Evolutionary conservation across 805 yeast species (phyloP).

Genomic region (Candida chauliodis): DNA sequence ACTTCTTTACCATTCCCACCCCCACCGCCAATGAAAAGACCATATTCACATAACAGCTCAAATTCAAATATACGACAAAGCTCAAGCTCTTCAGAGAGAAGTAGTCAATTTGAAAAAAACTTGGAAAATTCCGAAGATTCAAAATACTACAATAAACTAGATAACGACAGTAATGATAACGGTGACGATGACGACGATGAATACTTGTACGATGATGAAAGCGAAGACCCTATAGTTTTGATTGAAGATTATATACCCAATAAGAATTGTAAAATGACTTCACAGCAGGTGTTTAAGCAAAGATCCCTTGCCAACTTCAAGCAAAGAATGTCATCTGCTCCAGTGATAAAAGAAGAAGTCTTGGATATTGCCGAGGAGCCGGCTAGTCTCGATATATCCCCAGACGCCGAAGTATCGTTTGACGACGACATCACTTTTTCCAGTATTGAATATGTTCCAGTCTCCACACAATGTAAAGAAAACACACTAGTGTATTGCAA

Average conservation of each 20-base stretch:
- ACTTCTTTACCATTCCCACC: slow-evolving; percentile 55
- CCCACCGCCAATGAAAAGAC: slow-evolving; percentile 26
- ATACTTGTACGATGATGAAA: slow-evolving; percentile 15
- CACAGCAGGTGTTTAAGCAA: slow-evolving; percentile 20
- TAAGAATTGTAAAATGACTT: neutral
- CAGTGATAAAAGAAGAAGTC: neutral
- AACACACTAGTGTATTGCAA: slow-evolving; percentile 51
- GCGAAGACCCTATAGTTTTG: slow-evolving; percentile 42
- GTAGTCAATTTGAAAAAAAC: neutral
- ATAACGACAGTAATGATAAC: slow-evolving; percentile 10
- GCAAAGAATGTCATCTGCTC: slow-evolving; percentile 3
- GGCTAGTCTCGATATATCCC: neutral
- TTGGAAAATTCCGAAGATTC: neutral
- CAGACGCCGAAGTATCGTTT: neutral
- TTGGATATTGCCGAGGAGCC: neutral
- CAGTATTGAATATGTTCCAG: neutral
- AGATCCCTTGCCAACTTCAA: slow-evolving; percentile 39
- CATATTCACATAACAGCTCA: neutral
- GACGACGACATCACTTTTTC: slow-evolving; percentile 5
- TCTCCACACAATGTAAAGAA: neutral
- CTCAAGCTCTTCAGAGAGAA: neutral
- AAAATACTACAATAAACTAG: slow-evolving; percentile 7
- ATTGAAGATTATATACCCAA: slow-evolving; percentile 52
- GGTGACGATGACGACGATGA: slow-evolving; percentile 14
- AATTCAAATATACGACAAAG: slow-evolving; percentile 1